Evolutionary conservation across 768 basidiomycete genomes (phyloP), one percentile per base, ranked within the genome.

Genomic region (Dacryopinax spathularia): DNA sequence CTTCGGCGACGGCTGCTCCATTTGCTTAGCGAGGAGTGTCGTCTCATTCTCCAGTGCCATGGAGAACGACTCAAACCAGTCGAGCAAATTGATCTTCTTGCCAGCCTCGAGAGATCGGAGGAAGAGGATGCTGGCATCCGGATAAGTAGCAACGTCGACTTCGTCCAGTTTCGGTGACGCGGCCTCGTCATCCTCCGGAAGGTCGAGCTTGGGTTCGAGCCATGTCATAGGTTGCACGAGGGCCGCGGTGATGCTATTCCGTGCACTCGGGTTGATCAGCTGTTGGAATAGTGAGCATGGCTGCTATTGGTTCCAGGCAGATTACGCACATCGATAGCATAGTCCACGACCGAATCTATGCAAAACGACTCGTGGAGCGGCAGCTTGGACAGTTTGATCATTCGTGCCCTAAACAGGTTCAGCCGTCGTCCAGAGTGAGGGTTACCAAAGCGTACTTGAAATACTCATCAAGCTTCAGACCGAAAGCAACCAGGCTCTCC

Each of bases 51-150:
- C 88, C 62, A 91, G 73, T 33, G 82, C 85, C 22, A 77, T 72
- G 33, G 81, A 78, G 72, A 92, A 93, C 25, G 86, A 81, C 67
- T 88, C 84, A 69, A 84, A 91, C 91, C 89, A 91, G 72, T 93
- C 91, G 71, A 88, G 91, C 1, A 90, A 80, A 70, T 92, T 92
- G 73, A 92, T 83, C 82, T 87, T 81, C 74, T 80, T 85, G 44
- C 88, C 88, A 56, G 87, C 86, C 68, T 90, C 85, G 41, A 85
- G 77, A 73, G 90, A 92, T 22, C 88, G 79, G 56, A 76, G 76
- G 75, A 91, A 89, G 15, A 91, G 75, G 64, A 91, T 87, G 68
- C 82, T 85, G 1, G 82, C 85, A 68, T 92, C 90, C 0, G 88
- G 85, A 56, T 56, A 56, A 27, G 48, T 56, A 10, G 29, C 48